Base-by-base conservation (phyloP, 1,284 basidiomycete genomes). In the Pterula multifida region DNA sequence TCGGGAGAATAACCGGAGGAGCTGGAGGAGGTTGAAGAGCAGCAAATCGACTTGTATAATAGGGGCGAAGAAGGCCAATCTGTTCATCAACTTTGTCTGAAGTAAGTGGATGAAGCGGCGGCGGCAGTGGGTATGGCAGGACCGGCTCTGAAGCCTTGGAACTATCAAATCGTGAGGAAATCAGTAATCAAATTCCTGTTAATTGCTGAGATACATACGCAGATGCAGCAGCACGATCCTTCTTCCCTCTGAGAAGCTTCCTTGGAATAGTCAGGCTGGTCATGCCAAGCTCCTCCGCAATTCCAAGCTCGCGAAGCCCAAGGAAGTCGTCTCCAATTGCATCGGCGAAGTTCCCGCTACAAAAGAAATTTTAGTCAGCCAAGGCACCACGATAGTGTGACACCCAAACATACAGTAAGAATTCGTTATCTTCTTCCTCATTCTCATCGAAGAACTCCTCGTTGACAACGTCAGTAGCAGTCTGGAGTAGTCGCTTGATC, bases 241-340 rank as follows among this genome's bases (percentile, higher is more conserved):
- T 73, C 63, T 85, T 82, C 32, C 86, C 81, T 58, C 81, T 85
- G 61, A 93, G 78, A 26, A 97, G 64, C 51, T 76, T 78, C 60
- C 82, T 83, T 3, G 94, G 94, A 17, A 96, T 77, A 11, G 75
- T 78, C 48, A 96, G 72, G 54, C 75, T 85, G 1, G 81, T 75
- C 55, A 94, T 67, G n/a, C 90, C 90, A 50, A 90, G 73, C 62
- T 97, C 94, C 44, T 77, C 75, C 48, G 92, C 91, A 51, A 98
- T 89, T 19, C 94, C 94, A 39, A 94, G 68, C 61, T 90, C 91
- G 50, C 80, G 77, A 25, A 97, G 73, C 17, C 93, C 94, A 26
- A 98, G 79, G 66, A 93, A 96, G 65, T 98, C 94, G 58, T 96
- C 93, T 32, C 92, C 93, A 15, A 95, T 75, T 21, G 82, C 76